Percentiles rank a stretch among this genome's conserved stretches.
Evolutionary conservation across 495 filamentous ascomycete species (phyloP).

Genomic region (Penicillium nucicola): DNA sequence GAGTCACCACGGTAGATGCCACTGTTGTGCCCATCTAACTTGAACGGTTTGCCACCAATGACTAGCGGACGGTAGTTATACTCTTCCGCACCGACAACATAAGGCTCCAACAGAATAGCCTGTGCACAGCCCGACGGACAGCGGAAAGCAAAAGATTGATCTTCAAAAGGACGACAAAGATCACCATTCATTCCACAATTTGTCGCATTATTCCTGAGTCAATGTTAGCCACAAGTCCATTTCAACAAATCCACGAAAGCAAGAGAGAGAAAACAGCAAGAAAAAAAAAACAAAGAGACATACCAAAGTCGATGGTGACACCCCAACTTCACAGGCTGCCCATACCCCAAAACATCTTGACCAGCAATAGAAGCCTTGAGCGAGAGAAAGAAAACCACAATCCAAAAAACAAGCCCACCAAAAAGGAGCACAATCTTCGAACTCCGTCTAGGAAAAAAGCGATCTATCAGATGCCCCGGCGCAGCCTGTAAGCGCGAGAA

Average conservation of each 20-base stretch:
- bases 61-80: conserved; percentile 64
- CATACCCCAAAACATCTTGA: conserved; percentile 60
- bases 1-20: conserved; percentile 73
- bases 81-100: conserved; percentile 65
- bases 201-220: conserved; percentile 41
- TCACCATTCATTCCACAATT: conserved; percentile 71
- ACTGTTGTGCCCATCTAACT: conserved; percentile 27
- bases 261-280: not conserved
- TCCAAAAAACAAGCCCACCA: conserved; percentile 58
- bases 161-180: conserved; percentile 68
- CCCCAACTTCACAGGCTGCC: conserved; percentile 49
- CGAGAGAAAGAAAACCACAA: conserved; percentile 61
- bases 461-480: conserved; percentile 57
- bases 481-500: conserved; percentile 60
- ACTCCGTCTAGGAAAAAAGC: conserved; percentile 49
- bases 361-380: conserved; percentile 55
- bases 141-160: conserved; percentile 64
- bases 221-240: not conserved
- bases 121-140: conserved; percentile 68
- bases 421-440: conserved; percentile 52
- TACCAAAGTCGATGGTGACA: conserved; percentile 55
- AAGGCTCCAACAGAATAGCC: conserved; percentile 63
- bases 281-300: conserved; percentile 2
- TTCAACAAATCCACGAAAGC: not conserved
- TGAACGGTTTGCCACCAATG: conserved; percentile 60